Evolutionary conservation across 2,329 filamentous ascomycete species (phyloP).

Genomic region (Emmonsia crescens): DNA sequence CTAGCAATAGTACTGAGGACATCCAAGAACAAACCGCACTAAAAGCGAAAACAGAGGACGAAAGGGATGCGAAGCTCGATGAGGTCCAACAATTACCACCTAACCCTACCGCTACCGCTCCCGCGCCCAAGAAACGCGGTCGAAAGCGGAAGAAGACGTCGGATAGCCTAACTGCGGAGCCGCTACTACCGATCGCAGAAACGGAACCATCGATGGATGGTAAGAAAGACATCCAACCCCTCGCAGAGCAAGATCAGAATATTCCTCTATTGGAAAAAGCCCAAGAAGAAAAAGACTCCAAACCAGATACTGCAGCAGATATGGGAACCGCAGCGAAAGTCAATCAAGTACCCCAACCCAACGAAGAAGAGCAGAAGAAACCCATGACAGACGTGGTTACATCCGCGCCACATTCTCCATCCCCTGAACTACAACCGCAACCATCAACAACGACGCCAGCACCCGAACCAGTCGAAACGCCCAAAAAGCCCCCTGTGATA

Average conservation of each 20-base stretch:
- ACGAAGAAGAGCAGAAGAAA: conserved; percentile 1
- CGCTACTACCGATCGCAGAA: background rate
- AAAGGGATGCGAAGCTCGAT: background rate
- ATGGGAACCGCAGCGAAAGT: background rate
- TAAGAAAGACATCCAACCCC: background rate
- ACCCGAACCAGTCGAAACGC: conserved; percentile 3
- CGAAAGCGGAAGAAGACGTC: conserved; percentile 30
- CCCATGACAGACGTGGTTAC: background rate
- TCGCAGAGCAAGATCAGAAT: conserved; percentile 1
- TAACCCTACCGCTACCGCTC: background rate
- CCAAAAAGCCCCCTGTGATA: conserved; percentile 8
- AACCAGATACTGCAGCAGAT: background rate
- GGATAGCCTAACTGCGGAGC: conserved; percentile 13
- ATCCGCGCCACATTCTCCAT: background rate
- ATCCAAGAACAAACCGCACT: conserved; percentile 8
- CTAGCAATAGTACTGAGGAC: background rate
- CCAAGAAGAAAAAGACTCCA: background rate
- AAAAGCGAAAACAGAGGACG: conserved; percentile 2
- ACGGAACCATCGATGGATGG: background rate
- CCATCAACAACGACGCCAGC: background rate
- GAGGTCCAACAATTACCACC: background rate
- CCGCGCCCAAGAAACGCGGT: conserved; percentile 32
- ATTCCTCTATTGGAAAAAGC: background rate
- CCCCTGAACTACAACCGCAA: background rate
- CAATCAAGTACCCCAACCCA: background rate